Base-by-base conservation (phyloP, 495 filamentous ascomycete genomes). In the Pyrenula massariospora region DNA sequence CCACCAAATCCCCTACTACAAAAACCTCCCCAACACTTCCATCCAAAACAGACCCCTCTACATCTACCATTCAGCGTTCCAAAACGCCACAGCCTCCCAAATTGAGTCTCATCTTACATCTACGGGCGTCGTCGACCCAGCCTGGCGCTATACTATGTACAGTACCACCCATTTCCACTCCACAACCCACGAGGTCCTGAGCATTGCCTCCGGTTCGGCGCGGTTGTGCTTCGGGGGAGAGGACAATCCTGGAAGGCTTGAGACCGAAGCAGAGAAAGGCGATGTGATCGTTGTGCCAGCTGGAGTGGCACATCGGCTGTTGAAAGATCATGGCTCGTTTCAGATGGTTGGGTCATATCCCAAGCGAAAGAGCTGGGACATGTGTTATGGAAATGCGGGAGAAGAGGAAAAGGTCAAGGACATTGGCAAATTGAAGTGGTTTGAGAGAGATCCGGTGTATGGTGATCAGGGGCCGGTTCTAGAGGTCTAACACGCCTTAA, bases 61-160 rank as follows among this genome's bases (percentile, higher is more conserved):
- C 42, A 81, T 86, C 60, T 81, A 82, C 65, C 77, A 82, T 59
- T 66, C 65, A 36, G 77, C 72, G 47, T 84, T 85, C 60, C 61
- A 64, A 2, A 50, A 73, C 48, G 69, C 70, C 24, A 68, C 75
- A 31, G 59, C 76, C 8, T 68, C 70, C 12, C 63, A 68, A 22
- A 77, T 88, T 20, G 74, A 83, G 53, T 60, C 69, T 12, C 82
- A 82, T 57, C 73, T 87, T 21, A 62, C 63, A 3, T 54, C 58
- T 1, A 63, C 79, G 2, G 77, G 74, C 25, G 80, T 80, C 54
- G 81, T 86, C 19, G 59, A 58, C 2, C 83, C 84, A n/a, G 77
- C 83, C 55, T 86, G 84, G 84, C 69, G 77, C 8, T 84, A 82
- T 66, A 80, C 78, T 10, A 87, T 87, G 84, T 87, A 82, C 66